Base-by-base conservation (phyloP, 164 flowering plant genomes). In the Vitis riparia region DNA sequence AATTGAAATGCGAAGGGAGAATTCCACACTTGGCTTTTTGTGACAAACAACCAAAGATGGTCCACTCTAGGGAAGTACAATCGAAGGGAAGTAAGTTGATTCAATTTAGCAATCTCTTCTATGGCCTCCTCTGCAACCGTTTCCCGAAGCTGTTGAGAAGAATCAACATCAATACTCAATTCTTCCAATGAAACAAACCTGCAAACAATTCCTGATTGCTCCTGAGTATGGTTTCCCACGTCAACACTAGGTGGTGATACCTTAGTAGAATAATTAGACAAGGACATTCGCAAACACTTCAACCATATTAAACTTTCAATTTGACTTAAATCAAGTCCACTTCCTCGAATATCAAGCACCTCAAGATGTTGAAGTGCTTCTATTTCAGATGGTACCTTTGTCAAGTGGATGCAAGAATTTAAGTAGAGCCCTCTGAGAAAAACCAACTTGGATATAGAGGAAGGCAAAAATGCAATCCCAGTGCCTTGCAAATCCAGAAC, bases 391-490 rank as follows among this genome's bases (percentile, higher is more conserved):
- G n/a, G n/a, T n/a, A n/a, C n/a, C n/a, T n/a, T n/a, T n/a, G n/a
- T 1, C 62, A 75, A 53, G 14, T 1, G 8, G 3, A 0, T 8
- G 58, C 83, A 80, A 8, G 4, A 11, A 17, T 63, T 69, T 9
- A 80, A 67, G 58, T 74, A 74, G 15, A 80, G 76, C 29, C 53
- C 76, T 62, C 51, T 66, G 3, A 80, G 78, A n/a, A 14, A 51
- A n/a, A 4, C 55, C 62, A 74, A 65, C 13, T 37, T n/a, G 11
- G 59, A 65, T 7, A 77, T 9, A 30, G 80, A 77, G 11, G 66
- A 19, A 27, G 83, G 83, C 5, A 77, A 55, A 1, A 72, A 62
- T 15, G 6, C n/a, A 9, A 80, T 80, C 7, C 48, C 3, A 5
- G 80, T 71, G 0, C 17, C 15, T 55, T 17, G 30, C 53, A 75